These are phyloP conservation scores for Anthracocystis setariae DNA, from an alignment of 1,284 basidiomycete genomes.

Conservation along the genomic window DNA sequence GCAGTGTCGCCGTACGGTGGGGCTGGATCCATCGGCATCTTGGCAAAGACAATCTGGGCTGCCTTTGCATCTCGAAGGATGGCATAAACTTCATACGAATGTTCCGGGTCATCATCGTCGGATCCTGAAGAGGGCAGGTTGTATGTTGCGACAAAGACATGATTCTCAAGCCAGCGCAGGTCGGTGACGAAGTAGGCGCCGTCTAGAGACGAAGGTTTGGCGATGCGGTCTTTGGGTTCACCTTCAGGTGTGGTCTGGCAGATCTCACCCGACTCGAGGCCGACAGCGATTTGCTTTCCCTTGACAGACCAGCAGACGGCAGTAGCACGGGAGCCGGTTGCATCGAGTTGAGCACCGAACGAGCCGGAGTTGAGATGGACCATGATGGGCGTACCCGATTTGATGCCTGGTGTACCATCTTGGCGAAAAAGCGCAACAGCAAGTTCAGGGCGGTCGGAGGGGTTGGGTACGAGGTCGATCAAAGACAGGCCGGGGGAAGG, in stretches of 20 bases:
- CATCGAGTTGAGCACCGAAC: slow-evolving; percentile 41
- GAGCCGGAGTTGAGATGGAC: slow-evolving; percentile 48
- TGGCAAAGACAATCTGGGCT: slow-evolving; percentile 71
- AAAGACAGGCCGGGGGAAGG: slow-evolving; percentile 39
- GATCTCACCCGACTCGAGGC: slow-evolving; percentile 77
- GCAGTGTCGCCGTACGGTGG: slow-evolving; percentile 73
- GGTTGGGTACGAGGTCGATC: slow-evolving; percentile 69
- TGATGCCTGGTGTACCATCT: slow-evolving; percentile 65
- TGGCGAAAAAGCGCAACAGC: slow-evolving; percentile 67
- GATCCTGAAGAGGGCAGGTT: slow-evolving; percentile 64
- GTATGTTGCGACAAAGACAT: slow-evolving; percentile 78
- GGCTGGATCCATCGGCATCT: slow-evolving; percentile 71
- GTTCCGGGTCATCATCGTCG: slow-evolving; percentile 62
- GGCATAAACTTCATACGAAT: slow-evolving; percentile 74
- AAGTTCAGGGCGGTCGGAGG: slow-evolving; percentile 68
- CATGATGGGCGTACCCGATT: slow-evolving; percentile 32
- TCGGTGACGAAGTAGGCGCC: slow-evolving; percentile 71
- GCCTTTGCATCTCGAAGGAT: slow-evolving; percentile 76
- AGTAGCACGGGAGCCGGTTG: slow-evolving; percentile 31
- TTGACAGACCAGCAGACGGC: slow-evolving; percentile 84
- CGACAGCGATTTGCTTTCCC: slow-evolving; percentile 84
- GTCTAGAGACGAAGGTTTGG: slow-evolving; percentile 71
- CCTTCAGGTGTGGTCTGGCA: slow-evolving; percentile 76
- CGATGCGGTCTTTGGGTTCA: slow-evolving; percentile 74
- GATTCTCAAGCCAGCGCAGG: slow-evolving; percentile 77